A percentile compares a stretch with the other conserved stretches of the same genome.
Conservation (phyloP, 2,329 filamentous ascomycete genomes). For the Ophiostoma triangulosporum region DNA sequence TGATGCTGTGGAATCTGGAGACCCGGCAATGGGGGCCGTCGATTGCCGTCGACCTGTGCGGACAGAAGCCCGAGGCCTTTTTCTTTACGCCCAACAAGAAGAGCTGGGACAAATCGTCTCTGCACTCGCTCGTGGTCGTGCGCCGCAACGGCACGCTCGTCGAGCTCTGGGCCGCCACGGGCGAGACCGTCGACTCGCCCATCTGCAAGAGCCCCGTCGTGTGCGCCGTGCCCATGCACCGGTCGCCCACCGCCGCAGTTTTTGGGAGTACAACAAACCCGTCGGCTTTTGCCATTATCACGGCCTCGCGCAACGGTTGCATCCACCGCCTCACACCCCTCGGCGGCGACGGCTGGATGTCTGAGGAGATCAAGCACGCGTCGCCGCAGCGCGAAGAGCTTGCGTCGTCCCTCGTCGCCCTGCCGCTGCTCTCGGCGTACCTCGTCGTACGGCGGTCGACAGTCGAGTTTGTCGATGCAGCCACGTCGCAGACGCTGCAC, state of each 20-base stretch:
- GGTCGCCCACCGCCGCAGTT: not conserved
- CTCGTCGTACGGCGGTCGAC: conserved; percentile 43
- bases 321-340: conserved; percentile 33
- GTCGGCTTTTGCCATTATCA: conserved; percentile 26
- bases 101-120: conserved; percentile 16
- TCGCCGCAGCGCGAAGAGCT: conserved; percentile 26
- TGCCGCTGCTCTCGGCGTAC: conserved; percentile 45
- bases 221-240: conserved; percentile 31
- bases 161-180: conserved; percentile 38
- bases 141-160: conserved; percentile 50
- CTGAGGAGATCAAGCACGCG: conserved; percentile 30
- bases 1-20: conserved; percentile 50
- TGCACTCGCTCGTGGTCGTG: conserved; percentile 44
- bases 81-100: conserved; percentile 40
- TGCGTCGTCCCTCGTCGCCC: conserved; percentile 42
- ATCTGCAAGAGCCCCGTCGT: conserved; percentile 41
- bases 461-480: conserved; percentile 48
- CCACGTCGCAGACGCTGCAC: conserved; percentile 42
- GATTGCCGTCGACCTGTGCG: conserved; percentile 39
- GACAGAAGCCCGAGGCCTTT: conserved; percentile 47
- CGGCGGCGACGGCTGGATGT: conserved; percentile 32
- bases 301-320: conserved; percentile 35
- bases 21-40: conserved; percentile 43
- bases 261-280: not conserved
- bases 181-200: conserved; percentile 27